A percentile compares a stretch with the other conserved stretches of the same genome.
Evolutionary conservation across 2,329 filamentous ascomycete species (phyloP).

Genomic region (Alternaria sp.): DNA sequence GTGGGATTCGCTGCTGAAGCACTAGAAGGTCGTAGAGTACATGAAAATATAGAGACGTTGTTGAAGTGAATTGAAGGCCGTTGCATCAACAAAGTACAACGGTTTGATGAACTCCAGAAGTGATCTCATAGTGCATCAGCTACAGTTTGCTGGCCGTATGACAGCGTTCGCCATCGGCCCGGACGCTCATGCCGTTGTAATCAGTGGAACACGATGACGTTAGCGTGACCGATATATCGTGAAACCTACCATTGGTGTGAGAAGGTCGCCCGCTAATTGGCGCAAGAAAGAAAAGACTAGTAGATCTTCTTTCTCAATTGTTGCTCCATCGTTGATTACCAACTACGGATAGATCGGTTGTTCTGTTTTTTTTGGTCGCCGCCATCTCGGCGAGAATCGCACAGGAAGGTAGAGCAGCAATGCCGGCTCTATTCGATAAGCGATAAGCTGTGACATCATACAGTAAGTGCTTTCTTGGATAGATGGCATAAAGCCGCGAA

Average conservation of each 20-base stretch:
- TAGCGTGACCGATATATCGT: slow-evolving; percentile 12
- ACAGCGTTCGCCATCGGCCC: not conserved
- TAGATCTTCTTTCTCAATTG: not conserved
- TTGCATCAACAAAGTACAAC: not conserved
- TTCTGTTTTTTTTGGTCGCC: not conserved
- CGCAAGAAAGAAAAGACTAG: not conserved
- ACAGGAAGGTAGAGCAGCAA: not conserved
- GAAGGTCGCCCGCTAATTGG: slow-evolving; percentile 2
- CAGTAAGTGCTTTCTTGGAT: not conserved
- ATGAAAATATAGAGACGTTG: not conserved
- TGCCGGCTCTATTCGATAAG: not conserved
- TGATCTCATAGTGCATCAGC: slow-evolving; percentile 19
- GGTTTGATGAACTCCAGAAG: not conserved
- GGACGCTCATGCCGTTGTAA: slow-evolving; percentile 5
- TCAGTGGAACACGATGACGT: slow-evolving; percentile 14
- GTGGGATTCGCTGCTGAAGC: not conserved
- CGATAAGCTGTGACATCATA: not conserved
- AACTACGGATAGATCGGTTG: not conserved
- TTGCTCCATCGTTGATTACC: slow-evolving; percentile 2
- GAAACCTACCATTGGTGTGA: slow-evolving; percentile 1
- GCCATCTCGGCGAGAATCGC: slow-evolving; percentile 6
- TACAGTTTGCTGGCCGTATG: slow-evolving; percentile 1
- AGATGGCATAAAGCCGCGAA: not conserved
- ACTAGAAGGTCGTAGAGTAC: not conserved
- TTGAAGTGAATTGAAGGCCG: not conserved